Base-by-base conservation (phyloP, 2,329 filamentous ascomycete species). In the Colletotrichum agaves region DNA sequence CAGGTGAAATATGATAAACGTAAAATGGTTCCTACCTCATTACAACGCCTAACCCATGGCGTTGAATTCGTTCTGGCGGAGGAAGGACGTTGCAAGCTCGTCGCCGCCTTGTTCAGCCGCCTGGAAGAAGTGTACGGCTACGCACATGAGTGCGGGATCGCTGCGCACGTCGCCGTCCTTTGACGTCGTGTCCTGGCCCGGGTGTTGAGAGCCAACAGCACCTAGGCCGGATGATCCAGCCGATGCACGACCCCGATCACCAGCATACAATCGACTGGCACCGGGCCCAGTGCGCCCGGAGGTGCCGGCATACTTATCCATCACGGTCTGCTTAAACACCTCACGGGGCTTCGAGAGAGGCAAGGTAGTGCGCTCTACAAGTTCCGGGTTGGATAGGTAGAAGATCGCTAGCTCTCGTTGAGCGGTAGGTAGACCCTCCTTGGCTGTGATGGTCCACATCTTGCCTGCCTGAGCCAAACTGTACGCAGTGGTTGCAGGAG, bases 71-170 rank as follows among this genome's bases (percentile, higher is more conserved):
- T 85, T 83, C 80, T 97, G 93, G 71, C 90, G 87, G 78, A 98
- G 81, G 79, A 95, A 94, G 77, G 91, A 91, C 76, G 89, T 90
- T 19, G 95, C 95, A 72, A 97, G 83, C 75, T 91, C 88, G 77
- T 98, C 95, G 1, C 94, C 94, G n/a, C 94, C 94, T 61, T 87
- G 87, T 73, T 93, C 92, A 41, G 93, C 94, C 71, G 93, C 85
- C 81, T 95, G 93, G 94, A 98, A 98, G 94, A 95, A 98, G 82
- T 98, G 95, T 79, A 97, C 90, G 10, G 95, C 95, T 64, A 97
- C 88, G 74, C 94, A 98, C 92, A 98, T 96, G 46, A 94, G 89
- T 61, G 91, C 91, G 2, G 93, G 93, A 77, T 98, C 93, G 67
- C 90, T 94, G 72, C 93, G 78, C 39, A 87, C 84, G 67, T 87